A percentile compares a stretch with the other conserved stretches of the same genome.
phyloP scores from a whole-genome alignment of 192 early-diverging fungal genomes.

The Umbelopsis sp. region DNA sequence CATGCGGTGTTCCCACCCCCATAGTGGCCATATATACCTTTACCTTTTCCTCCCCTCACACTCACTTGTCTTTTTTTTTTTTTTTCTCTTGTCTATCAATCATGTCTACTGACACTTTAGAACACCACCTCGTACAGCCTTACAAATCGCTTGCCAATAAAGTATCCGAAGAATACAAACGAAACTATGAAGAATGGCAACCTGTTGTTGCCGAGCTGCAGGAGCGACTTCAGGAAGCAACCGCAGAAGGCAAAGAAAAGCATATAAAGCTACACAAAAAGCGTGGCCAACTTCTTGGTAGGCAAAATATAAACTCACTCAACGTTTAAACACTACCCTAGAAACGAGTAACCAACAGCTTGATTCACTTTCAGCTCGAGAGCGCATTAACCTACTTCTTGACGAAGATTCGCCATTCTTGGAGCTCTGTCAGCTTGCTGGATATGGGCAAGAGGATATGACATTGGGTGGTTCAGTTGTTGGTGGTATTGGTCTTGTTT shows the following conservation, averaged over 20 bases:
- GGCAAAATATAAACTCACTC: too few relatives aligned
- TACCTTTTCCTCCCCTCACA: not conserved
- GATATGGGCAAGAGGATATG: constrained; percentile 64
- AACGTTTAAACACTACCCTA: too few relatives aligned
- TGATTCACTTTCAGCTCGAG: constrained; percentile 47
- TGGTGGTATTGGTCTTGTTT: constrained; percentile 63
- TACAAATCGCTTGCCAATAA: constrained; percentile 47
- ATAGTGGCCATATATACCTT: not conserved
- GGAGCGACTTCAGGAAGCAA: constrained; percentile 53
- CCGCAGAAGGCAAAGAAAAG: constrained; percentile 49
- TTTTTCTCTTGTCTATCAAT: not conserved
- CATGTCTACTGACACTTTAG: constrained; percentile 31
- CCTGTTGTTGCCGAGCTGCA: constrained; percentile 49
- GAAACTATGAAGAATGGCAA: constrained; percentile 59
- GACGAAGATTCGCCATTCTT: constrained; percentile 69
- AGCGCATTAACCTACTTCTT: constrained; percentile 58
- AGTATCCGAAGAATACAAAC: constrained; percentile 51
- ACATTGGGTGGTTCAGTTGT: constrained; percentile 68
- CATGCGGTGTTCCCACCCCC: not conserved
- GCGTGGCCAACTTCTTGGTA: constrained; percentile 65
- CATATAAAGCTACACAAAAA: constrained; percentile 52
- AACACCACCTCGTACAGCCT: constrained; percentile 45
- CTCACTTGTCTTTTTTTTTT: too few relatives aligned
- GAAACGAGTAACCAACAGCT: too few relatives aligned
- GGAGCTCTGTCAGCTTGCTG: constrained; percentile 62